Evolutionary conservation across 148 eudicot genomes (phyloP).

Genomic region (Arctostaphylos glauca): DNA sequence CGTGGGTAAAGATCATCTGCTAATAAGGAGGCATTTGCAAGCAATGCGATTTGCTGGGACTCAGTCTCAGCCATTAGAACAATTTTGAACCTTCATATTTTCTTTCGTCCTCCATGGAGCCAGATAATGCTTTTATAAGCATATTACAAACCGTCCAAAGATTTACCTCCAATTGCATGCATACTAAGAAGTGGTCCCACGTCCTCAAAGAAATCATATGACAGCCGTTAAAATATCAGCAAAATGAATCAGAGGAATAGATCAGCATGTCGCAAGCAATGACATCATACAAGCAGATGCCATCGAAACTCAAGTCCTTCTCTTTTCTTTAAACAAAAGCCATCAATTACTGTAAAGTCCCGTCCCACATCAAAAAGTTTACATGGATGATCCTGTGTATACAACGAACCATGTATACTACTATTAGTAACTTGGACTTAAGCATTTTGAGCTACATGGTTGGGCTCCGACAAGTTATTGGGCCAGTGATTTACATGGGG

Average conservation of each 20-base stretch:
- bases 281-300: not conserved
- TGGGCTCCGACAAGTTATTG: too few species aligned
- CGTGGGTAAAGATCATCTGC: slow-evolving; percentile 94
- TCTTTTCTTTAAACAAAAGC: not conserved
- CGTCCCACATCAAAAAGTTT: too few species aligned
- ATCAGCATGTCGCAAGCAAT: not conserved
- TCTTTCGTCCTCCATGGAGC: slow-evolving; percentile 78
- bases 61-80: slow-evolving; percentile 86
- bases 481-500: too few species aligned
- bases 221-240: not conserved
- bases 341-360: not conserved
- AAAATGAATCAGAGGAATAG: not conserved
- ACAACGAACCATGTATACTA: too few species aligned
- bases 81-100: slow-evolving; percentile 71
- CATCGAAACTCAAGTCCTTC: not conserved
- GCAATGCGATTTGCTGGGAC: slow-evolving; percentile 42
- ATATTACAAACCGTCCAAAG: slow-evolving; percentile 38
- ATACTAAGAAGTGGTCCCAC: slow-evolving; percentile 37
- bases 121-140: slow-evolving; percentile 92
- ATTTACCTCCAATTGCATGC: slow-evolving; percentile 65
- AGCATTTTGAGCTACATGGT: too few species aligned
- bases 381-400: too few species aligned
- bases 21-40: slow-evolving; percentile 66
- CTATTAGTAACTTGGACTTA: too few species aligned
- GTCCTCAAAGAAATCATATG: slow-evolving; percentile 4